phyloP scores from a whole-genome alignment of 2,329 filamentous ascomycete genomes.

The Alternaria gansuensis region DNA sequence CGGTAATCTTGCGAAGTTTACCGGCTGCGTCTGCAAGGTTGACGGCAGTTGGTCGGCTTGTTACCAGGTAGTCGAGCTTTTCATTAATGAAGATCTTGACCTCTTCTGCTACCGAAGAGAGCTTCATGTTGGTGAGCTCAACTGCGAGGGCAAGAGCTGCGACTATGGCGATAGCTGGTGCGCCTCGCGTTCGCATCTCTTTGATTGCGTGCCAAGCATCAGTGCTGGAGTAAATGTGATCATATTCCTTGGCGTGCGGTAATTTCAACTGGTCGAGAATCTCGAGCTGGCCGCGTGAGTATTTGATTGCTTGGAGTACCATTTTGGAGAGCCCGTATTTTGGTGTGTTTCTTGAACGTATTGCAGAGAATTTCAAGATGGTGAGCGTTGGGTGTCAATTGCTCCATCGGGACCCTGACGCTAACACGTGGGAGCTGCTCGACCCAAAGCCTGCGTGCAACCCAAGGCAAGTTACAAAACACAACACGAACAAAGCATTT shows the following conservation, averaged over 20 bases:
- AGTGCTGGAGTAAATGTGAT: constrained; percentile 72
- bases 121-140: constrained; percentile 72
- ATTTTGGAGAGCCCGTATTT: constrained; percentile 42
- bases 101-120: constrained; percentile 65
- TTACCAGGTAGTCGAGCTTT: constrained; percentile 85
- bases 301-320: constrained; percentile 80
- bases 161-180: constrained; percentile 98
- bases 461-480: neutral
- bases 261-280: constrained; percentile 86
- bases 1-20: constrained; percentile 74
- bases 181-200: constrained; percentile 80
- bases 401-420: constrained; percentile 24
- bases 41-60: constrained; percentile 90
- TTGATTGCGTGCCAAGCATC: constrained; percentile 85
- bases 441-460: constrained; percentile 1
- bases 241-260: constrained; percentile 81
- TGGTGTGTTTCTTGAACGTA: constrained; percentile 16
- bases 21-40: constrained; percentile 90
- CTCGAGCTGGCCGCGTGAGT: constrained; percentile 73
- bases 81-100: constrained; percentile 73
- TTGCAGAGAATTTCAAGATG: constrained; percentile 34
- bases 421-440: constrained; percentile 21
- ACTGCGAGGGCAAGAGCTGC: constrained; percentile 88
- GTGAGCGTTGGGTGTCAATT: constrained; percentile 33
- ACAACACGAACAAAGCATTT: neutral